Percentiles rank a stretch among this genome's conserved stretches.
These are phyloP conservation scores for Angomonas deanei DNA, from an alignment of 208 protist genomes.

Conservation along the genomic window DNA sequence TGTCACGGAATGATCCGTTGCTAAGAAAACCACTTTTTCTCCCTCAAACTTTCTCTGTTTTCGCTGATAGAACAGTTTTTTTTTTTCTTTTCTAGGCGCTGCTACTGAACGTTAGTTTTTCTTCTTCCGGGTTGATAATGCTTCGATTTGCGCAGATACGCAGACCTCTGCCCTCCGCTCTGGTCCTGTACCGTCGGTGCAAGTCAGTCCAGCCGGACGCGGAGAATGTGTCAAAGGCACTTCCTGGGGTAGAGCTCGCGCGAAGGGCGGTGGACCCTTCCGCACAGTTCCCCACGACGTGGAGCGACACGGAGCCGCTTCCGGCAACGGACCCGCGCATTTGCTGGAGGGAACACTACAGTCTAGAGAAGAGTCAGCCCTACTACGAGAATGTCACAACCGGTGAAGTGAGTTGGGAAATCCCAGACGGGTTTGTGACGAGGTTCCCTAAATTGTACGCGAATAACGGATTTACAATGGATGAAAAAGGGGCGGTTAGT, in stretches of 20 bases:
- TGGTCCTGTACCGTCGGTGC: too few relatives aligned
- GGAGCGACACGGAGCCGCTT: constrained; percentile 31
- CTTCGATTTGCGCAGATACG: too few relatives aligned
- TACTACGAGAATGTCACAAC: constrained; percentile 79
- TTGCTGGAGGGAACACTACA: constrained; percentile 71
- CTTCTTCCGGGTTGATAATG: too few relatives aligned
- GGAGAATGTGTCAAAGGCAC: too few relatives aligned
- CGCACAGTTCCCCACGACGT: constrained; percentile 51
- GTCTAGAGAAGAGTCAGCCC: constrained; percentile 39
- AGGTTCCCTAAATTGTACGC: constrained; percentile 60
- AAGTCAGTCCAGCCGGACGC: too few relatives aligned
- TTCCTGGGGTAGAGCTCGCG: constrained; percentile 54
- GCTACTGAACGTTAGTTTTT: background rate
- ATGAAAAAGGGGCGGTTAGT: constrained; percentile 37
- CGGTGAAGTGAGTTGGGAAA: constrained; percentile 43
- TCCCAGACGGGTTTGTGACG: constrained; percentile 75
- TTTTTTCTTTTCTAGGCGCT: constrained; percentile 9
- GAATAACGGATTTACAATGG: constrained; percentile 32
- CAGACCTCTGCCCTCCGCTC: too few relatives aligned
- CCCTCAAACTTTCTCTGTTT: constrained; percentile 1
- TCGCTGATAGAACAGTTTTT: background rate
- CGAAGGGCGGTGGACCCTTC: constrained; percentile 33
- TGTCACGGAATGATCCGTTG: background rate
- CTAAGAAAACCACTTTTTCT: too few relatives aligned
- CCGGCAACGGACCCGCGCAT: constrained; percentile 46